A percentile compares a stretch with the other conserved stretches of the same genome.
phyloP scores from a whole-genome alignment of 1,284 basidiomycete species.

The Trametes polyzona region DNA sequence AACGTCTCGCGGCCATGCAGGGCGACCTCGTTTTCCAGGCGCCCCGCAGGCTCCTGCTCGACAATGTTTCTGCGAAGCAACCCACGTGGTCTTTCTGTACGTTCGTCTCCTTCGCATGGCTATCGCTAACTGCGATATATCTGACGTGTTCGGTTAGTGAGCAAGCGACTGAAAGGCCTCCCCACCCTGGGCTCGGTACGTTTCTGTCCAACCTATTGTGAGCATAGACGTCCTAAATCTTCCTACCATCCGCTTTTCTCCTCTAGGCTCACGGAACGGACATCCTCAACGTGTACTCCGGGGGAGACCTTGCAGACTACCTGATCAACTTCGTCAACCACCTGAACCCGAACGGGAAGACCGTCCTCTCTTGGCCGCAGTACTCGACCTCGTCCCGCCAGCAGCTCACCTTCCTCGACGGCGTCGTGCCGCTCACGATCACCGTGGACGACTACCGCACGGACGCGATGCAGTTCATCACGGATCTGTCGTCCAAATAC shows the following conservation, averaged over 20 bases:
- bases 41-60: conserved; percentile 53
- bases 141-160: conserved; percentile 17
- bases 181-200: conserved; percentile 33
- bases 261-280: conserved; percentile 26
- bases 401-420: conserved; percentile 51
- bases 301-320: conserved; percentile 21
- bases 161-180: conserved; percentile 31
- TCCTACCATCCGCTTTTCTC: no score
- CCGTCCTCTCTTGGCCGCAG: conserved; percentile 48
- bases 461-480: conserved; percentile 30
- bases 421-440: conserved; percentile 37
- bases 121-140: not conserved
- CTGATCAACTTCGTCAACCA: conserved; percentile 31
- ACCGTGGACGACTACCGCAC: conserved; percentile 46
- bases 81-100: conserved; percentile 27
- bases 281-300: conserved; percentile 20
- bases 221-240: no score
- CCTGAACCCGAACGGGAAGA: conserved; percentile 30
- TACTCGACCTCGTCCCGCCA: conserved; percentile 44
- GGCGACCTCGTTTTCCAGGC: conserved; percentile 59
- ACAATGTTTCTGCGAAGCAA: conserved; percentile 26
- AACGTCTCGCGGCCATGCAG: conserved; percentile 52
- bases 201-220: no score
- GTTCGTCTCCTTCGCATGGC: conserved; percentile 1
- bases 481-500: conserved; percentile 8